Percentiles rank a stretch among this genome's conserved stretches.
Conservation (phyloP, 1,284 basidiomycete species). For the Anthracocystis walkeri region DNA sequence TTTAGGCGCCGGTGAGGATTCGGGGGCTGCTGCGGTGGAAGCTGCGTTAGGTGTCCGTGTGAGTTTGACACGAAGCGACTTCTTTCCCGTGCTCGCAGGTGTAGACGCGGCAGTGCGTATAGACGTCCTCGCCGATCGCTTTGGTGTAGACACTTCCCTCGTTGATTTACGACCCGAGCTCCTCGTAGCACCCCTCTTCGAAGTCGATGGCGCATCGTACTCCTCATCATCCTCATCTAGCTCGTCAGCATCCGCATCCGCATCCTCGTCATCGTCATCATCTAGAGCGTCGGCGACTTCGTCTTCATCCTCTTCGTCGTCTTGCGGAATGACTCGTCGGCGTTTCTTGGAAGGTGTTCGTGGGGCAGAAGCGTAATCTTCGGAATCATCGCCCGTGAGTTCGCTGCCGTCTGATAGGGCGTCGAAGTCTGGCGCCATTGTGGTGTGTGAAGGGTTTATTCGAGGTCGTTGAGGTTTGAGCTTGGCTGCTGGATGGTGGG, state of each 20-base stretch:
- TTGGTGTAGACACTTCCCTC: constrained; percentile 9
- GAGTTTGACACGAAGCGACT: constrained; percentile 43
- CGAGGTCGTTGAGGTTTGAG: background rate
- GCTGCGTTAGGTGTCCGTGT: constrained; percentile 35
- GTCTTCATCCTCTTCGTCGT: constrained; percentile 39
- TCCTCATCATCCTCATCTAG: constrained; percentile 63
- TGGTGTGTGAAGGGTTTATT: background rate
- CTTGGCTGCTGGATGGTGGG: too few relatives aligned
- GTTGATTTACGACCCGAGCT: constrained; percentile 4
- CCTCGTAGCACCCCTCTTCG: constrained; percentile 8
- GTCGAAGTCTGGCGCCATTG: constrained; percentile 33
- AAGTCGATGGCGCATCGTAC: constrained; percentile 44
- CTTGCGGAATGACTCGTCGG: constrained; percentile 20
- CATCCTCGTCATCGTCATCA: constrained; percentile 50
- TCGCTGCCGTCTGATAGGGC: constrained; percentile 45
- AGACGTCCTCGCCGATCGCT: constrained; percentile 19
- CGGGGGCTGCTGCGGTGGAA: constrained; percentile 2
- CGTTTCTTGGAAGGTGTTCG: constrained; percentile 43
- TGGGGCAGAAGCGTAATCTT: constrained; percentile 25
- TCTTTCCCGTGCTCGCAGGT: constrained; percentile 25
- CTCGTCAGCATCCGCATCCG: constrained; percentile 68
- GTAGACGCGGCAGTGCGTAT: constrained; percentile 8
- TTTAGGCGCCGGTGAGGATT: constrained; percentile 14
- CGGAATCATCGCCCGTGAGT: constrained; percentile 34
- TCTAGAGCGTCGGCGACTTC: constrained; percentile 30